phyloP scores from a whole-genome alignment of 345 rosid species.

The Hibiscus trionum region DNA sequence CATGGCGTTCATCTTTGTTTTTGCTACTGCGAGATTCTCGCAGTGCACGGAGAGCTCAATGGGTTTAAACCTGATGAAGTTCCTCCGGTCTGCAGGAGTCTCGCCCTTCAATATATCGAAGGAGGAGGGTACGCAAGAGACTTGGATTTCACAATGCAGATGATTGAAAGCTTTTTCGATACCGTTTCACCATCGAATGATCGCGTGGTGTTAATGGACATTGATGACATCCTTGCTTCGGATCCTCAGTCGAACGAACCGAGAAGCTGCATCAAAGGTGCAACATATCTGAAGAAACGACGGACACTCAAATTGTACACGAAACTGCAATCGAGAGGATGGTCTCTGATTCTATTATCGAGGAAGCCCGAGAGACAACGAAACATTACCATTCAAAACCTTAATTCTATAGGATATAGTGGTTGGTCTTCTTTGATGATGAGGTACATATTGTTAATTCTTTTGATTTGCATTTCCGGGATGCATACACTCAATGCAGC shows the following conservation, averaged over 20 bases:
- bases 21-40: slow-evolving; percentile 42
- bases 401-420: slow-evolving; percentile 46
- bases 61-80: slow-evolving; percentile 28
- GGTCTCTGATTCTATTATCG: slow-evolving; percentile 53
- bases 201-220: slow-evolving; percentile 47
- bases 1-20: too few relatives aligned
- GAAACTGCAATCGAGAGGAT: slow-evolving; percentile 48
- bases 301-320: slow-evolving; percentile 31
- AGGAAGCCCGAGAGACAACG: slow-evolving; percentile 36
- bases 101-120: slow-evolving; percentile 34
- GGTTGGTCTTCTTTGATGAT: slow-evolving; percentile 60
- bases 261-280: slow-evolving; percentile 31
- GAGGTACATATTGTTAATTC: slow-evolving; percentile 41
- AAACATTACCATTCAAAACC: slow-evolving; percentile 28
- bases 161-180: slow-evolving; percentile 42
- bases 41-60: slow-evolving; percentile 55
- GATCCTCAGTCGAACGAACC: neutral
- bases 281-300: slow-evolving; percentile 27
- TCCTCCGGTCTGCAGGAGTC: slow-evolving; percentile 46
- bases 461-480: neutral
- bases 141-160: slow-evolving; percentile 32
- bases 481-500: neutral
- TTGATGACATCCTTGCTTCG: slow-evolving; percentile 43
- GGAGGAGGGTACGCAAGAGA: slow-evolving; percentile 50
- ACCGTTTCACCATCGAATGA: slow-evolving; percentile 27